Evolutionary conservation across 2,329 filamentous ascomycete species (phyloP).

Genomic region (Beauveria caledonica): DNA sequence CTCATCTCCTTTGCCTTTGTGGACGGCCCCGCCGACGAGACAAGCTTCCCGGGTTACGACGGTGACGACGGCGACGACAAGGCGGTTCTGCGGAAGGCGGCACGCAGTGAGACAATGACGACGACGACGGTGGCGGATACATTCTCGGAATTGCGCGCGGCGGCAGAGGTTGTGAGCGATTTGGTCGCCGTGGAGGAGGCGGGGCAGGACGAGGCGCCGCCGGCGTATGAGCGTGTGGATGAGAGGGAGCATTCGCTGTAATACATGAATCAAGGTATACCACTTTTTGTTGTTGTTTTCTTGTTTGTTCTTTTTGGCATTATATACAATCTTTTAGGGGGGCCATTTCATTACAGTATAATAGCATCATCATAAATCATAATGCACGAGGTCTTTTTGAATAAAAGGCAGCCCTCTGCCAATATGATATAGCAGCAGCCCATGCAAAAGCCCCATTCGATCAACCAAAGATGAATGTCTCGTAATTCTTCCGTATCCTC

Average conservation of each 20-base stretch:
- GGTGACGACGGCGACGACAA: background rate
- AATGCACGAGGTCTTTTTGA: background rate
- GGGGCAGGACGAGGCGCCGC: constrained; percentile 14
- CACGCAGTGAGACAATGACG: background rate
- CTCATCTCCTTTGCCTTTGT: background rate
- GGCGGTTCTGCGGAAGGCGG: background rate
- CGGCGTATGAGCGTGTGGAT: constrained; percentile 15
- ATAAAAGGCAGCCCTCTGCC: too few species aligned
- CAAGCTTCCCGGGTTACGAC: background rate
- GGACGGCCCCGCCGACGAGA: background rate
- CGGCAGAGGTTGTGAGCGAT: constrained; percentile 29
- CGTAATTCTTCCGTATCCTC: constrained; percentile 66
- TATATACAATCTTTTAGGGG: background rate
- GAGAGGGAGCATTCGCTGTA: constrained; percentile 7
- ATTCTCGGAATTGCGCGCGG: constrained; percentile 30
- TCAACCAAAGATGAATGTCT: constrained; percentile 62
- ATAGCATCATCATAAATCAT: background rate
- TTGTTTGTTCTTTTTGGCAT: background rate
- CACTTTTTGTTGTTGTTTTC: background rate
- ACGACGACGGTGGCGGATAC: constrained; percentile 28
- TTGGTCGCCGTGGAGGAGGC: constrained; percentile 30
- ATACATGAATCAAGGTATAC: background rate
- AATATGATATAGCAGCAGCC: too few species aligned
- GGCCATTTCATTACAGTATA: background rate
- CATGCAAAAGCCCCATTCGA: constrained; percentile 9